These are phyloP conservation scores for Malassezia vespertilionis DNA, from an alignment of 1,284 basidiomycete species.

Conservation along the genomic window DNA sequence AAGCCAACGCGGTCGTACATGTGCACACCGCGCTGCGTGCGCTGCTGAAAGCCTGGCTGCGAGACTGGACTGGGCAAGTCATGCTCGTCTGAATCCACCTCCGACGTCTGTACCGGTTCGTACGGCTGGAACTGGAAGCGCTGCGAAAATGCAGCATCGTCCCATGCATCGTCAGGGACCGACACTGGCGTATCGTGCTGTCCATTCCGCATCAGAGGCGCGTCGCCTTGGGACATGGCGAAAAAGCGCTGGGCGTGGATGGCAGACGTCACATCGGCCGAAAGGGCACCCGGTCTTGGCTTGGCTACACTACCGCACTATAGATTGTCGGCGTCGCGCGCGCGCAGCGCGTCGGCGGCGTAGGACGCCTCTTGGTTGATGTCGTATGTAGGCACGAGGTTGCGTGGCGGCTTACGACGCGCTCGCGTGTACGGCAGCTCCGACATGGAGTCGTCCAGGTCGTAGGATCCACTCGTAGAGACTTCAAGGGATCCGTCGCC, in stretches of 20 bases:
- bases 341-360: background rate
- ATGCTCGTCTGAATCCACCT: background rate
- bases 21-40: background rate
- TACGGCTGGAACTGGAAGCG: conserved; percentile 15
- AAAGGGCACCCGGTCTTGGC: no score
- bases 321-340: background rate
- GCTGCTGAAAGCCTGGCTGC: background rate
- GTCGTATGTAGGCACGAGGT: background rate
- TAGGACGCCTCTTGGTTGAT: conserved; percentile 1
- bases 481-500: no score
- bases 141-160: background rate
- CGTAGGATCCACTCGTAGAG: no score
- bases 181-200: conserved; percentile 5
- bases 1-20: background rate
- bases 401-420: background rate
- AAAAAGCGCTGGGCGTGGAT: no score
- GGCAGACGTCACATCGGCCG: no score
- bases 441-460: no score
- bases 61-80: conserved; percentile 1
- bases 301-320: no score
- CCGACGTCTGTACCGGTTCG: background rate
- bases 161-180: background rate
- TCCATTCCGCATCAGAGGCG: background rate
- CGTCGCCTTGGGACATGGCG: no score
- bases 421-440: background rate